Evolutionary conservation across 2,329 filamentous ascomycete species (phyloP), one percentile per base, ranked within the genome.

Genomic region (Penicillium expansum): DNA sequence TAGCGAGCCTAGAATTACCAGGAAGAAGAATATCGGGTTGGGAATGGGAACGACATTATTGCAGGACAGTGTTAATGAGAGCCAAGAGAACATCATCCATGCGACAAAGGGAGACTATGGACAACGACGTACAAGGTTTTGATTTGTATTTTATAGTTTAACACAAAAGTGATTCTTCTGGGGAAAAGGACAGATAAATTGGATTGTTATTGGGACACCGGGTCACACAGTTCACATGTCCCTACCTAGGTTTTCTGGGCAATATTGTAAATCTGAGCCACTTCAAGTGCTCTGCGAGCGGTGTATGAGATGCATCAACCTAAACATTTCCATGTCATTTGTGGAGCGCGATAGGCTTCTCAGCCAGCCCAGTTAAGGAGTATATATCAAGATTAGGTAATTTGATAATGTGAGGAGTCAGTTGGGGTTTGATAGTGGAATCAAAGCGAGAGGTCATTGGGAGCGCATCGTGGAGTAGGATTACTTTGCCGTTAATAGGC

Each of bases 31-130:
- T 1, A 20, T 39, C 16, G 33, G 27, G 2, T 7, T 38, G 10
- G 55, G 55, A 5, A 55, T 57, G 51, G 51, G 39, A 2, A 47
- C 45, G 22, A 50, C 51, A 3, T 45, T 57, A 3, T 8, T 55
- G 29, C 22, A 43, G 32, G 55, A 57, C 5, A 57, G 8, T 24
- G 32, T 38, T 2, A 57, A 57, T 20, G 44, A 44, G 29, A 57
- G 66, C 18, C 48, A 51, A 24, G 48, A 51, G 16, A 38, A 20
- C 16, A 51, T 51, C 13, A 30, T 51, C 29, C 35, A 39, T 38
- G 32, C 24, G 4, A 4, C 4, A n/a, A 49, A 20, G 16, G 22
- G 11, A 16, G 24, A 29, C 6, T 27, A 38, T 5, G 33, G 3
- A 22, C 24, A 42, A 5, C 14, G 14, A 27, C 3, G 5, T 16